phyloP scores from a whole-genome alignment of 2,329 filamentous ascomycete species.

The Penicillium sp. region DNA sequence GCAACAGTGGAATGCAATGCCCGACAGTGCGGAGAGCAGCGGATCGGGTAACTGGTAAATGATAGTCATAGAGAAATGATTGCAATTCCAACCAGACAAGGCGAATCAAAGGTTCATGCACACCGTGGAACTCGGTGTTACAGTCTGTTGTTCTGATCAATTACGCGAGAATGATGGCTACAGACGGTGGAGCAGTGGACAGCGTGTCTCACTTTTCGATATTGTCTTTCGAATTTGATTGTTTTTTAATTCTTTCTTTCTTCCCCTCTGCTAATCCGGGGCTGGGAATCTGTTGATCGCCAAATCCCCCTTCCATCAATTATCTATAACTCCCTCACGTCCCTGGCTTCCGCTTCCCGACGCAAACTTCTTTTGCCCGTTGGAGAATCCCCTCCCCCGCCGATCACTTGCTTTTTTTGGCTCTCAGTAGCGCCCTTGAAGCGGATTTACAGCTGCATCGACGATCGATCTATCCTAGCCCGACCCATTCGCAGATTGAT shows the following conservation, averaged over 20 bases:
- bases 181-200: constrained; percentile 6
- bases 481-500: constrained; percentile 6
- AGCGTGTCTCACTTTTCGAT: constrained; percentile 14
- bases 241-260: too few relatives aligned
- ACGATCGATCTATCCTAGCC: constrained; percentile 16
- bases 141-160: constrained; percentile 5
- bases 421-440: constrained; percentile 14
- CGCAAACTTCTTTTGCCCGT: constrained; percentile 12
- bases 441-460: constrained; percentile 11
- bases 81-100: constrained; percentile 1
- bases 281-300: not conserved
- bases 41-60: constrained; percentile 16
- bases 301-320: constrained; percentile 9
- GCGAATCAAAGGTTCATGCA: constrained; percentile 5
- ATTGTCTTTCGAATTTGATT: too few relatives aligned
- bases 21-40: constrained; percentile 4
- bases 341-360: constrained; percentile 7
- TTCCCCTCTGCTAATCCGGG: too few relatives aligned
- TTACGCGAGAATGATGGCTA: constrained; percentile 18
- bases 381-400: constrained; percentile 7
- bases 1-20: not conserved
- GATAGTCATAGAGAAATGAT: not conserved
- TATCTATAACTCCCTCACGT: constrained; percentile 11
- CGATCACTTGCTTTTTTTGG: constrained; percentile 20
- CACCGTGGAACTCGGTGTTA: constrained; percentile 1